These are phyloP conservation scores for Ochetophila trinervis DNA, from an alignment of 306 rosid species.

Conservation along the genomic window DNA sequence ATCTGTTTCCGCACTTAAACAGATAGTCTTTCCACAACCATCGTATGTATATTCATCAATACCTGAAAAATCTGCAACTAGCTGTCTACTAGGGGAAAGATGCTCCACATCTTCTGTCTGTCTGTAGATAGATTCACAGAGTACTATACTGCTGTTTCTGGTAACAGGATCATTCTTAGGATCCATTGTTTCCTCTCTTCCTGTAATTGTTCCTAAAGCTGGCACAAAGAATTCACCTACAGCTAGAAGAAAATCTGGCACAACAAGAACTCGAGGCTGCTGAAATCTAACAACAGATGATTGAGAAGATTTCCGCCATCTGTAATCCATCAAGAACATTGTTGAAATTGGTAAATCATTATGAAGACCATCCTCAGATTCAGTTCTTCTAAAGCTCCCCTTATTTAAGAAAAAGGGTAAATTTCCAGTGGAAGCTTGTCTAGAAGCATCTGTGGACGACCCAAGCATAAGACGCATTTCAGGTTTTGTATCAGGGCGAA, in stretches of 20 bases:
- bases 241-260: constrained; percentile 96
- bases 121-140: constrained; percentile 60
- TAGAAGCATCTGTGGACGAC: constrained; percentile 71
- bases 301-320: constrained; percentile 78
- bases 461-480: constrained; percentile 99
- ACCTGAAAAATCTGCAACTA: constrained; percentile 68
- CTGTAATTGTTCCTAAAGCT: constrained; percentile 78
- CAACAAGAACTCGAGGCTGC: constrained; percentile 95
- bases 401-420: constrained; percentile 45
- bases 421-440: constrained; percentile 59
- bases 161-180: constrained; percentile 79
- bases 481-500: constrained; percentile 82
- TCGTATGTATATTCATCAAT: constrained; percentile 82
- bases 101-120: constrained; percentile 80
- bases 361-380: constrained; percentile 38
- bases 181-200: constrained; percentile 90
- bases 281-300: constrained; percentile 86
- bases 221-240: constrained; percentile 96
- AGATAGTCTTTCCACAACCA: constrained; percentile 86
- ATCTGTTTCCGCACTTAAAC: constrained; percentile 64
- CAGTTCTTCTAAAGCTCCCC: constrained; percentile 45
- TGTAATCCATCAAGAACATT: constrained; percentile 89
- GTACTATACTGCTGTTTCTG: constrained; percentile 54
- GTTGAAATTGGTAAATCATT: constrained; percentile 70
- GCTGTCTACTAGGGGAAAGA: constrained; percentile 76